Evolutionary conservation across 1,139 yeast species (phyloP).

Genomic region (Torulaspora globosa): DNA sequence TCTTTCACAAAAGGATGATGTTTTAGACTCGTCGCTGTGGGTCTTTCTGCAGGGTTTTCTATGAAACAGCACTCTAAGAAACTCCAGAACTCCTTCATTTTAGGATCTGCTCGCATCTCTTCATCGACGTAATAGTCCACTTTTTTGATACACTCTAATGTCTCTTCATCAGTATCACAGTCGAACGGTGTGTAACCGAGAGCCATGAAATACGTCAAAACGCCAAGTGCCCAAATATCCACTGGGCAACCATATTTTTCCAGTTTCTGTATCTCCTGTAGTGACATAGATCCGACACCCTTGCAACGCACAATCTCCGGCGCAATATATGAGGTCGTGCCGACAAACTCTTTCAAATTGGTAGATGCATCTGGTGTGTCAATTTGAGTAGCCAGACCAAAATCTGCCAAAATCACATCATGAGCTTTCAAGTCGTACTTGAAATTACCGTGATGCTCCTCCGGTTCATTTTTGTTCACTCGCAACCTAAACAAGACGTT

Average conservation of each 20-base stretch:
- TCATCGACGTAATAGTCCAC: constrained; percentile 55
- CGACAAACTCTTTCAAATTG: constrained; percentile 47
- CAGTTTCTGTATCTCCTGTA: constrained; percentile 19
- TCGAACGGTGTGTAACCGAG: constrained; percentile 80
- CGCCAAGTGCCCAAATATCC: constrained; percentile 79
- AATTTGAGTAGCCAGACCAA: constrained; percentile 47
- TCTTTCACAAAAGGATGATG: constrained; percentile 42
- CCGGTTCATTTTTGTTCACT: constrained; percentile 21
- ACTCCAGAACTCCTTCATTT: constrained; percentile 51
- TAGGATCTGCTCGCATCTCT: constrained; percentile 22
- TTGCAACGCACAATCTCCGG: constrained; percentile 56
- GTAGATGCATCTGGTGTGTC: constrained; percentile 35
- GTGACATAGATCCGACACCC: constrained; percentile 37
- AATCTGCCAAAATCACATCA: constrained; percentile 64
- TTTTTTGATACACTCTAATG: constrained; percentile 54
- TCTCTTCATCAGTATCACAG: constrained; percentile 67
- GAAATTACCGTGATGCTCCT: constrained; percentile 12
- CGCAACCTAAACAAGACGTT: constrained; percentile 55
- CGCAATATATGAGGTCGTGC: constrained; percentile 74
- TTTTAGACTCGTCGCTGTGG: constrained; percentile 46
- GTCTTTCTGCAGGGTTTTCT: constrained; percentile 45
- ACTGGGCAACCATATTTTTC: constrained; percentile 50
- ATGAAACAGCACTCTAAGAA: constrained; percentile 56
- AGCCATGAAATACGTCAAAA: constrained; percentile 63
- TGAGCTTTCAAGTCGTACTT: constrained; percentile 37